These are phyloP conservation scores for Rutstroemia sp. DNA, from an alignment of 2,329 filamentous ascomycete genomes.

Conservation along the genomic window DNA sequence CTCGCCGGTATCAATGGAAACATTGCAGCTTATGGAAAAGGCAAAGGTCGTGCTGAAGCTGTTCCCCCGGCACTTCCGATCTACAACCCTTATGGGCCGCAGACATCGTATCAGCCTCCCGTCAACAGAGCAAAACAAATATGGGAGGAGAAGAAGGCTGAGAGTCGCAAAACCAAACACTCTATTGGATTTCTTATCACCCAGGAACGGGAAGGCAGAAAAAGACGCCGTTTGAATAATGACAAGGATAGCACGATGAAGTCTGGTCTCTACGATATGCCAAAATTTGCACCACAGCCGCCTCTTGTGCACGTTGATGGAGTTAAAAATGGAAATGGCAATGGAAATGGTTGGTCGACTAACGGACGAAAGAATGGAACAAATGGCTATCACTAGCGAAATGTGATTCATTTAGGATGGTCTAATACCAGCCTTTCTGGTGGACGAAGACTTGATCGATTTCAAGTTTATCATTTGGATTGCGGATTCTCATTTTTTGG, in stretches of 20 bases:
- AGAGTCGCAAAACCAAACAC: slow-evolving; percentile 3
- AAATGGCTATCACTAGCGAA: not conserved
- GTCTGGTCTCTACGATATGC: not conserved
- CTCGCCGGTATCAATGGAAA: slow-evolving; percentile 73
- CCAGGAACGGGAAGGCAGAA: slow-evolving; percentile 12
- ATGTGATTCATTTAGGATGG: not conserved
- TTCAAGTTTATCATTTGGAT: too few species aligned
- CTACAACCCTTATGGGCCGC: slow-evolving; percentile 43
- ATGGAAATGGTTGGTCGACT: not conserved
- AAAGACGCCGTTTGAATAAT: not conserved
- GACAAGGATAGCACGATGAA: not conserved
- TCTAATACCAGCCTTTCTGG: not conserved
- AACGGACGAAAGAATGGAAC: not conserved
- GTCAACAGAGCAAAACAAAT: slow-evolving; percentile 30
- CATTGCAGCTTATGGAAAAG: slow-evolving; percentile 55
- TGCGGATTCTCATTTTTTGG: not conserved
- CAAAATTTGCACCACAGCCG: not conserved
- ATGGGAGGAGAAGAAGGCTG: slow-evolving; percentile 11
- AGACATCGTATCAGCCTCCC: slow-evolving; percentile 26
- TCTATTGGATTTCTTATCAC: slow-evolving; percentile 3
- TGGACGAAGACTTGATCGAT: too few species aligned
- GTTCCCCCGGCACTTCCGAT: slow-evolving; percentile 52
- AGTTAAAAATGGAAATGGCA: not conserved
- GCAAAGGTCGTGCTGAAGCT: slow-evolving; percentile 55
- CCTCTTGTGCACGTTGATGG: not conserved